phyloP scores from a whole-genome alignment of 192 early-diverging fungal genomes.

The Podila horticola region DNA sequence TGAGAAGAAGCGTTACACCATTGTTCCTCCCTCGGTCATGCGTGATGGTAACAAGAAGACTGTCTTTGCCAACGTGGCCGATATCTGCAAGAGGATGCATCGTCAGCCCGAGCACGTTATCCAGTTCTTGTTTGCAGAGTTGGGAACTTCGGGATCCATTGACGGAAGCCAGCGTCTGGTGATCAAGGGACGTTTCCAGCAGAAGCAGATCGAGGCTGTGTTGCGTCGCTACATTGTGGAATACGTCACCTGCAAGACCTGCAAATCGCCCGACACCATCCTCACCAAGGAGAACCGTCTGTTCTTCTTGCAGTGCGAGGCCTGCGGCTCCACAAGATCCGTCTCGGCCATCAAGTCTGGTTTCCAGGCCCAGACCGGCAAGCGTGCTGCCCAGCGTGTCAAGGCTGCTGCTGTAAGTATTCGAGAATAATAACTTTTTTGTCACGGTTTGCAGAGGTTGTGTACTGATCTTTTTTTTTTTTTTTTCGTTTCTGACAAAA shows the following conservation, averaged over 20 bases:
- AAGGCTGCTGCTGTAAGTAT: slow-evolving; percentile 44
- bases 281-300: slow-evolving; percentile 96
- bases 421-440: background rate
- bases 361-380: slow-evolving; percentile 87
- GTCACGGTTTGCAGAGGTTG: background rate
- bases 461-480: background rate
- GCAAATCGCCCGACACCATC: slow-evolving; percentile 94
- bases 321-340: slow-evolving; percentile 93
- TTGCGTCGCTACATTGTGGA: slow-evolving; percentile 98
- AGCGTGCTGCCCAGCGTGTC: slow-evolving; percentile 61
- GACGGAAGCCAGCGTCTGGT: slow-evolving; percentile 91
- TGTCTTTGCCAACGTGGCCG: slow-evolving; percentile 94
- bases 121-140: slow-evolving; percentile 97
- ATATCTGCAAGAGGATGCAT: slow-evolving; percentile 95
- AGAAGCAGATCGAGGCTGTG: slow-evolving; percentile 98
- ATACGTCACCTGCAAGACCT: slow-evolving; percentile 99
- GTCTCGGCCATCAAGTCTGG: slow-evolving; percentile 98
- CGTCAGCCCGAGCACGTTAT: slow-evolving; percentile 97
- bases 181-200: slow-evolving; percentile 98
- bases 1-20: slow-evolving; percentile 94
- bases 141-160: slow-evolving; percentile 97
- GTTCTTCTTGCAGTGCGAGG: slow-evolving; percentile 96
- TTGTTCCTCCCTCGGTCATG: slow-evolving; percentile 90
- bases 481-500: background rate
- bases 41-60: slow-evolving; percentile 97